phyloP scores from a whole-genome alignment of 768 basidiomycete species.

The Boletus insuetus region DNA sequence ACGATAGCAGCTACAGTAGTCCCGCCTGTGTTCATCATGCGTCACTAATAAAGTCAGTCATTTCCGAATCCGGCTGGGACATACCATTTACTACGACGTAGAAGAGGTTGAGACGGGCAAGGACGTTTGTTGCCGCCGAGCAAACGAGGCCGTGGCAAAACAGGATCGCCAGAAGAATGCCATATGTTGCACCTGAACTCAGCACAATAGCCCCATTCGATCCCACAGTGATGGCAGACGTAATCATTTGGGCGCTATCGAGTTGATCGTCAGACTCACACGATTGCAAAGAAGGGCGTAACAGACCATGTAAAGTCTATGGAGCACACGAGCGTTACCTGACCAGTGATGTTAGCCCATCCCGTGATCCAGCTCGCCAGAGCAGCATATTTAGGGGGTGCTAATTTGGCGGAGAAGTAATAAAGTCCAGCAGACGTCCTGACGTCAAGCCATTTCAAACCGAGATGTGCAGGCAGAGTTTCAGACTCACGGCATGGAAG shows the following conservation, averaged over 20 bases:
- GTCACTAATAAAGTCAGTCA: background rate
- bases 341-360: conserved; percentile 75
- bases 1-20: conserved; percentile 64
- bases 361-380: conserved; percentile 59
- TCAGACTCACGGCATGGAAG: conserved; percentile 68
- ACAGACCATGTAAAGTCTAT: conserved; percentile 70
- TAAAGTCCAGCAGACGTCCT: conserved; percentile 79
- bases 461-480: background rate
- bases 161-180: conserved; percentile 62
- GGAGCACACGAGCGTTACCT: conserved; percentile 65
- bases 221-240: conserved; percentile 62
- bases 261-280: background rate
- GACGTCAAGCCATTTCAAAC: background rate
- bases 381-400: conserved; percentile 57
- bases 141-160: conserved; percentile 69
- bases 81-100: conserved; percentile 66
- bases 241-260: conserved; percentile 69
- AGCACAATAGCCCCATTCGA: conserved; percentile 52
- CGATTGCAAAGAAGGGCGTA: background rate
- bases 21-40: conserved; percentile 42
- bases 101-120: conserved; percentile 67
- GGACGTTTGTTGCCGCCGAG: conserved; percentile 61
- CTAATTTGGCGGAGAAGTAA: conserved; percentile 75
- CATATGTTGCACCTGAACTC: conserved; percentile 62
- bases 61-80: conserved; percentile 15